Percentiles rank a stretch among this genome's conserved stretches.
These are phyloP conservation scores for Arachis monticola DNA, from an alignment of 331 rosid genomes.

Conservation along the genomic window DNA sequence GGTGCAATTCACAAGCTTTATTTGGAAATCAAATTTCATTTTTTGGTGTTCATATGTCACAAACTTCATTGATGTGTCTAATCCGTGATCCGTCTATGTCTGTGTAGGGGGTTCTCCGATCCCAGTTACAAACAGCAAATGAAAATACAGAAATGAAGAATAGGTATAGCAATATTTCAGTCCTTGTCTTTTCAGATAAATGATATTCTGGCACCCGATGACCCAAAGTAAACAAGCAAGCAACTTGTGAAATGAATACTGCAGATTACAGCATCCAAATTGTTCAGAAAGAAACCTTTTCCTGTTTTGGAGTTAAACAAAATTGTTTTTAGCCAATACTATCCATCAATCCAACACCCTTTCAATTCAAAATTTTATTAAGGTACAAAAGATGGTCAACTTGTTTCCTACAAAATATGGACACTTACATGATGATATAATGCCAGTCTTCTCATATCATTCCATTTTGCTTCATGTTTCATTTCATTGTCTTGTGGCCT, in stretches of 20 bases:
- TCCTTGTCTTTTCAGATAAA: constrained; percentile 20
- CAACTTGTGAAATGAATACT: constrained; percentile 18
- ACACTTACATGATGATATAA: background rate
- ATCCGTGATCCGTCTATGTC: constrained; percentile 31
- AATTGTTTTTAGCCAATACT: background rate
- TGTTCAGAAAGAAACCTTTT: constrained; percentile 16
- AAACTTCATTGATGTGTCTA: background rate
- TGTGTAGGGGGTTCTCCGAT: constrained; percentile 82
- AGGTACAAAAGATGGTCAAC: constrained; percentile 19
- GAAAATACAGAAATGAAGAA: constrained; percentile 82
- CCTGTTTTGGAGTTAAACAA: constrained; percentile 2
- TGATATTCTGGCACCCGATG: background rate
- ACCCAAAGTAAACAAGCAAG: background rate
- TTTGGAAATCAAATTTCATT: constrained; percentile 31
- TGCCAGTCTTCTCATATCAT: background rate
- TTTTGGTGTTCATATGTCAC: constrained; percentile 13
- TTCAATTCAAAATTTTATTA: constrained; percentile 31
- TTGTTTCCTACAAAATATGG: constrained; percentile 29
- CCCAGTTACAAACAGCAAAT: constrained; percentile 83
- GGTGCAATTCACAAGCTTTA: constrained; percentile 50
- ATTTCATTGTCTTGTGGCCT: constrained; percentile 20
- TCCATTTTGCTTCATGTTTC: background rate
- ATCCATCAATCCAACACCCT: constrained; percentile 19
- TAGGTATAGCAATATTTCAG: constrained; percentile 49
- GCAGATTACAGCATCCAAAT: constrained; percentile 7